Percentiles rank a stretch among this genome's conserved stretches.
phyloP scores from a whole-genome alignment of 768 basidiomycete genomes.

The Rossbeevera mucosa region DNA sequence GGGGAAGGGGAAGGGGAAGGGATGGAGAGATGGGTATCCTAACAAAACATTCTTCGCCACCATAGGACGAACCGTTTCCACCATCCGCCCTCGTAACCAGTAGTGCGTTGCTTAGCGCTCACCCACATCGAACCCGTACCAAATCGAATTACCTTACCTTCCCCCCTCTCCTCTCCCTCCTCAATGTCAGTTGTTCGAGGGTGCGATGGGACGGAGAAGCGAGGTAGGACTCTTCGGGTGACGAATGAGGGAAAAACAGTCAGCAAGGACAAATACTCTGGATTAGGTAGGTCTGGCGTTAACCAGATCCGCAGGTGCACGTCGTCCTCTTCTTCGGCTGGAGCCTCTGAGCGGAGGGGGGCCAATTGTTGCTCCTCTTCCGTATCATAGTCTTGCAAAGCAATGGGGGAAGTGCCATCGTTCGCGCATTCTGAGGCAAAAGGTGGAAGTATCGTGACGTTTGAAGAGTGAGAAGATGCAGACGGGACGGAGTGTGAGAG shows the following conservation, averaged over 20 bases:
- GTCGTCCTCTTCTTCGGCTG: conserved; percentile 35
- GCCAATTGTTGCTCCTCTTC: conserved; percentile 34
- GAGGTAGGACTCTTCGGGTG: conserved; percentile 61
- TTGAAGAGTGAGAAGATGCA: conserved; percentile 46
- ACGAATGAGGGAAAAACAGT: conserved; percentile 76
- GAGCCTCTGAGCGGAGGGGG: conserved; percentile 32
- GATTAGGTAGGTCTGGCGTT: conserved; percentile 71
- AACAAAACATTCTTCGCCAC: conserved; percentile 79
- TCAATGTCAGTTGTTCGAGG: conserved; percentile 56
- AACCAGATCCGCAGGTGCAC: conserved; percentile 74
- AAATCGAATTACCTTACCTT: conserved; percentile 56
- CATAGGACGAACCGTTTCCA: conserved; percentile 76
- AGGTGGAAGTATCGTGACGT: conserved; percentile 27
- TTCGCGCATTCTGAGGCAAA: conserved; percentile 35
- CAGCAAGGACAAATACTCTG: conserved; percentile 65
- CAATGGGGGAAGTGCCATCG: conserved; percentile 39
- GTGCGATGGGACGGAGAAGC: conserved; percentile 49
- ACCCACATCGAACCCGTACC: conserved; percentile 88
- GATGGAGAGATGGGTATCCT: conserved; percentile 25
- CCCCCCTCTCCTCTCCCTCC: conserved; percentile 55
- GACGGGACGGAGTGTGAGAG: conserved; percentile 53
- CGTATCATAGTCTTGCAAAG: conserved; percentile 26
- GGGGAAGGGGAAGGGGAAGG: background rate
- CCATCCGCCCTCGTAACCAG: conserved; percentile 72
- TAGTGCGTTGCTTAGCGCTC: conserved; percentile 51